A percentile compares a stretch with the other conserved stretches of the same genome.
phyloP scores from a whole-genome alignment of 176 grass and related monocot species.

The Oryza coarctata region DNA sequence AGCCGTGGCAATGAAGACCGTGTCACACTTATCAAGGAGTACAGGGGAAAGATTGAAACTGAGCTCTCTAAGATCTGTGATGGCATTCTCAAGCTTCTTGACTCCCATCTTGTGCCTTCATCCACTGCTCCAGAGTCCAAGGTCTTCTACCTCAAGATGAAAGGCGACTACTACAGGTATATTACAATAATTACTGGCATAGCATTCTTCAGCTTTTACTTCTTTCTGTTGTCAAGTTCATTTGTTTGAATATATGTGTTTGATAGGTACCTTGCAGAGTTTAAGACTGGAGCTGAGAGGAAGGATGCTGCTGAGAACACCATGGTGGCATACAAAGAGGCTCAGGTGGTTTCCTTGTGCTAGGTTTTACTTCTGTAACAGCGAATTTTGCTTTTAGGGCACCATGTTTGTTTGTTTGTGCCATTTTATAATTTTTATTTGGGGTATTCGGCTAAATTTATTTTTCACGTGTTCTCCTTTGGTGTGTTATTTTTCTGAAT shows the following conservation, averaged over 20 bases:
- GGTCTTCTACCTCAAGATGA: slow-evolving; percentile 60
- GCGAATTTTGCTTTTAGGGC: slow-evolving; percentile 4
- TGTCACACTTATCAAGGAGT: slow-evolving; percentile 44
- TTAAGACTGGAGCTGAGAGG: slow-evolving; percentile 45
- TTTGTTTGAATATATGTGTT: slow-evolving; percentile 16
- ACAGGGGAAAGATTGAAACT: slow-evolving; percentile 46
- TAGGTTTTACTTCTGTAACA: not conserved
- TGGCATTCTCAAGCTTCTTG: slow-evolving; percentile 54
- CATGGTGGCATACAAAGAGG: slow-evolving; percentile 54
- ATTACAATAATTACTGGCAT: not conserved
- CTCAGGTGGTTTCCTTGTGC: slow-evolving; percentile 34
- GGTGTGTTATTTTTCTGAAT: not conserved
- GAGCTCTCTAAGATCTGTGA: slow-evolving; percentile 54
- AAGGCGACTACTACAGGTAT: slow-evolving; percentile 47
- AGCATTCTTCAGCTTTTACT: not conserved
- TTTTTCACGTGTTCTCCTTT: not conserved
- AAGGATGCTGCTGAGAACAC: slow-evolving; percentile 58
- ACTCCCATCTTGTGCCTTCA: slow-evolving; percentile 46
- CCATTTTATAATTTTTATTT: not conserved
- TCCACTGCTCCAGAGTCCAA: slow-evolving; percentile 40
- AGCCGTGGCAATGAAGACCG: slow-evolving; percentile 40
- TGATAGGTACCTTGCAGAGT: slow-evolving; percentile 47
- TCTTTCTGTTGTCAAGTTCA: not conserved
- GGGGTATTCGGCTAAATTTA: not conserved
- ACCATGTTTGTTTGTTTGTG: not conserved